These are phyloP conservation scores for Chaetomiaceae sp. DNA, from an alignment of 2,329 filamentous ascomycete species.

Conservation along the genomic window DNA sequence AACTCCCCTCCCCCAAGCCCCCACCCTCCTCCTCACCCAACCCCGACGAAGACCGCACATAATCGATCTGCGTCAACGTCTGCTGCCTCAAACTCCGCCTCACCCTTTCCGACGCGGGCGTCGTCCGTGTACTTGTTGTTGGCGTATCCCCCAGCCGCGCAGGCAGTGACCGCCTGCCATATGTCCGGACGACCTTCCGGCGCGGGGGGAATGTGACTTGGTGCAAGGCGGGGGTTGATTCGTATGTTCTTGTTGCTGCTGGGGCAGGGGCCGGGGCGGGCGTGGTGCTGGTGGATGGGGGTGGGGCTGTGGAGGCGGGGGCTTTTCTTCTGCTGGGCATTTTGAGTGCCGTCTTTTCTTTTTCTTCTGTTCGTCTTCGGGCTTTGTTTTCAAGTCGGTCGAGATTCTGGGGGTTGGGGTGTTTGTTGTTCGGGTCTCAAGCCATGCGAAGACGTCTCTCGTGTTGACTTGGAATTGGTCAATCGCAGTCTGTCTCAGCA, in stretches of 20 bases:
- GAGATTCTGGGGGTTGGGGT: too few species aligned
- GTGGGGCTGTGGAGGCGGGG: background rate
- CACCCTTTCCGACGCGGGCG: background rate
- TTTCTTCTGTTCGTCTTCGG: background rate
- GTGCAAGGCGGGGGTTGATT: slow-evolving; percentile 23
- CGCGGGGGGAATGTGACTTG: slow-evolving; percentile 31
- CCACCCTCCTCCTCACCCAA: background rate
- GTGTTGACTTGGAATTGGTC: too few species aligned
- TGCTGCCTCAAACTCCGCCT: slow-evolving; percentile 26
- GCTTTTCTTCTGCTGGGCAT: background rate
- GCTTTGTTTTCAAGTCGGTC: background rate
- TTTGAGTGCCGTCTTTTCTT: background rate
- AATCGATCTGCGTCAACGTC: slow-evolving; percentile 34
- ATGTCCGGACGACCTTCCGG: slow-evolving; percentile 26
- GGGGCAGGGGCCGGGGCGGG: background rate
- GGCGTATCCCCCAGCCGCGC: background rate
- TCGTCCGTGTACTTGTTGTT: too few species aligned
- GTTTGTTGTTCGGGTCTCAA: background rate
- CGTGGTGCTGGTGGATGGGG: background rate
- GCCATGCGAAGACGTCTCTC: too few species aligned
- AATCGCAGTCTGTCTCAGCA: too few species aligned
- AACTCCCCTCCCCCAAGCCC: background rate
- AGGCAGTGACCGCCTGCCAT: slow-evolving; percentile 22
- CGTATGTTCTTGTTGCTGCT: slow-evolving; percentile 22
- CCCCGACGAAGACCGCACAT: slow-evolving; percentile 17